A percentile compares a stretch with the other conserved stretches of the same genome.
phyloP scores from a whole-genome alignment of 495 filamentous ascomycete species.

The Lophium mytilinum region DNA sequence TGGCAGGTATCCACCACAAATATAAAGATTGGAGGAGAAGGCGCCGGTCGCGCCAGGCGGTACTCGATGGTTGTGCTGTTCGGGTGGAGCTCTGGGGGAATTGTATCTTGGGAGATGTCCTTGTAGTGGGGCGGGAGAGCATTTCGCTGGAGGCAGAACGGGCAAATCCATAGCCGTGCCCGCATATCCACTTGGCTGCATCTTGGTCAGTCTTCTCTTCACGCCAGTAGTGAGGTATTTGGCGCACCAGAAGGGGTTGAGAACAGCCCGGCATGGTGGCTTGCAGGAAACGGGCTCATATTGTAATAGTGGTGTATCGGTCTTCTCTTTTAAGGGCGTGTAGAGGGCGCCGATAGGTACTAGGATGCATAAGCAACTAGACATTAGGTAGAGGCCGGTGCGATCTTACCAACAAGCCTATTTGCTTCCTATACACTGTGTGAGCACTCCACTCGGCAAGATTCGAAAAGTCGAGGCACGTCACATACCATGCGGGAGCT shows the following conservation, averaged over 20 bases:
- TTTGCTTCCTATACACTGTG: constrained; percentile 72
- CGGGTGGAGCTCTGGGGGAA: constrained; percentile 91
- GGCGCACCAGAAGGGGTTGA: constrained; percentile 87
- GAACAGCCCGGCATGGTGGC: constrained; percentile 84
- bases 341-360: constrained; percentile 96
- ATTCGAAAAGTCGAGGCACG: neutral
- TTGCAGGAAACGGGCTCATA: constrained; percentile 99
- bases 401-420: constrained; percentile 57
- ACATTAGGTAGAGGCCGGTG: neutral
- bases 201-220: constrained; percentile 1
- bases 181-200: constrained; percentile 87
- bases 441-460: constrained; percentile 18
- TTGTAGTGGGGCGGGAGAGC: constrained; percentile 95
- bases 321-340: constrained; percentile 93
- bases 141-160: constrained; percentile 95
- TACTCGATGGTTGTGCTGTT: constrained; percentile 97
- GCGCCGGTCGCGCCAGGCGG: constrained; percentile 81
- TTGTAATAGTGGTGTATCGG: constrained; percentile 78
- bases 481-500: constrained; percentile 85
- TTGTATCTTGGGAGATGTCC: constrained; percentile 90
- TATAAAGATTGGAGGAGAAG: constrained; percentile 90
- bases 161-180: constrained; percentile 95
- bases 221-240: constrained; percentile 24
- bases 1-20: constrained; percentile 99
- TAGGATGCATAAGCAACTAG: constrained; percentile 9